phyloP scores from a whole-genome alignment of 1,139 yeast genomes.

The Hansenula sp. region DNA sequence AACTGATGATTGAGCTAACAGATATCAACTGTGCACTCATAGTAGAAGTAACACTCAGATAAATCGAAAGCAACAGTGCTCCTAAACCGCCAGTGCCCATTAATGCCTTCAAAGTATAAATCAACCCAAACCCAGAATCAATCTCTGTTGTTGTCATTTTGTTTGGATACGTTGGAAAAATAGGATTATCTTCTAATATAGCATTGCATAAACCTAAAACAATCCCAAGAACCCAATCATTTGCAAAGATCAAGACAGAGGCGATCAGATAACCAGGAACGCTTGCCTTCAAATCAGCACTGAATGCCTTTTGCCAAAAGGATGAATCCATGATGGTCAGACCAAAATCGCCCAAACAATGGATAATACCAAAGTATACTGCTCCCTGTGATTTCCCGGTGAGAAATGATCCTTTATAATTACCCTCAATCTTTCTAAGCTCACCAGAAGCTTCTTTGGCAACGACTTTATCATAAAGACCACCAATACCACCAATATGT shows the following conservation, averaged over 20 bases:
- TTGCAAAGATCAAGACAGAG: conserved; percentile 26
- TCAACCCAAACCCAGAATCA: conserved; percentile 44
- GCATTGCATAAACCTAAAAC: conserved; percentile 46
- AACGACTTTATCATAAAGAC: conserved; percentile 26
- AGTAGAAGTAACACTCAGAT: conserved; percentile 51
- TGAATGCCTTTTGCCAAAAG: conserved; percentile 41
- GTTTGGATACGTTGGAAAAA: conserved; percentile 47
- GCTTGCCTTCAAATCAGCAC: conserved; percentile 32
- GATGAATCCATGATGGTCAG: conserved; percentile 50
- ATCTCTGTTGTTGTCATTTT: conserved; percentile 39
- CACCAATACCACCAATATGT: conserved; percentile 30
- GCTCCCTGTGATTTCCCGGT: conserved; percentile 37
- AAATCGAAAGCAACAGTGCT: conserved; percentile 39
- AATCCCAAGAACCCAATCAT: conserved; percentile 14
- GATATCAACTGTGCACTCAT: conserved; percentile 51
- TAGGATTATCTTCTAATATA: conserved; percentile 38
- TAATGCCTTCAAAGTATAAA: conserved; percentile 46
- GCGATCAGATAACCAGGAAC: conserved; percentile 36
- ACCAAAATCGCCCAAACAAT: conserved; percentile 47
- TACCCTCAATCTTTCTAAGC: conserved; percentile 25
- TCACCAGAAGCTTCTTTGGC: conserved; percentile 12
- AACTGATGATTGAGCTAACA: conserved; percentile 44
- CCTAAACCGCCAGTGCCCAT: conserved; percentile 50
- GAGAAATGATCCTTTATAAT: conserved; percentile 32
- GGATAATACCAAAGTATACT: conserved; percentile 46